Percentiles rank a stretch among this genome's conserved stretches.
Evolutionary conservation across 192 early-diverging fungal genomes (phyloP).

Genomic region (Gamsiella multidivaricata): DNA sequence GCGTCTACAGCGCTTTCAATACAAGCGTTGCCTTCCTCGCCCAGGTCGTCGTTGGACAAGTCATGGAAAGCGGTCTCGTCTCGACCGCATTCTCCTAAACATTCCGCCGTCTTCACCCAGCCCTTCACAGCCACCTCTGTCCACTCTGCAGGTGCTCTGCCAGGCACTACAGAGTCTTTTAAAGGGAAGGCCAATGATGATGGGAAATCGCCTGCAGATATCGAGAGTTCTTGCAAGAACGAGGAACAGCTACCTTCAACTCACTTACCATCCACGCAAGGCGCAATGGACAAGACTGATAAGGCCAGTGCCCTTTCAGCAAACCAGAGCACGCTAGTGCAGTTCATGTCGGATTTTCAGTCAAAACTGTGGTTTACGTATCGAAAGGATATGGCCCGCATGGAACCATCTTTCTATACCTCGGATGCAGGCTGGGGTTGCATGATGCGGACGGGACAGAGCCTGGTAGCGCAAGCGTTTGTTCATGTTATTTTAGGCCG

Average conservation of each 20-base stretch:
- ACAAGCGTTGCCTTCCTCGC: slow-evolving; percentile 25
- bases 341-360: slow-evolving; percentile 54
- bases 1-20: no score
- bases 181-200: not conserved
- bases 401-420: slow-evolving; percentile 55
- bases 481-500: slow-evolving; percentile 49
- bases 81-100: slow-evolving; percentile 9
- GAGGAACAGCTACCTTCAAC: not conserved
- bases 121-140: not conserved
- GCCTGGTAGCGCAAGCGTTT: slow-evolving; percentile 56
- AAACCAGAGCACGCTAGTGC: slow-evolving; percentile 29
- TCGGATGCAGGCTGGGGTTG: slow-evolving; percentile 60
- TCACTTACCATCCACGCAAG: not conserved
- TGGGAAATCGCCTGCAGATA: not conserved
- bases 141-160: not conserved
- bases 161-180: not conserved
- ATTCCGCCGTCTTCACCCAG: not conserved
- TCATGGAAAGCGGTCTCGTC: slow-evolving; percentile 23
- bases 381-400: slow-evolving; percentile 55
- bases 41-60: not conserved
- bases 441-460: slow-evolving; percentile 60
- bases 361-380: slow-evolving; percentile 56
- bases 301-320: not conserved
- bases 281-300: not conserved
- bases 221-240: not conserved